A percentile compares a stretch with the other conserved stretches of the same genome.
phyloP scores from a whole-genome alignment of 805 yeast species.

The Starmerella etchellsii region DNA sequence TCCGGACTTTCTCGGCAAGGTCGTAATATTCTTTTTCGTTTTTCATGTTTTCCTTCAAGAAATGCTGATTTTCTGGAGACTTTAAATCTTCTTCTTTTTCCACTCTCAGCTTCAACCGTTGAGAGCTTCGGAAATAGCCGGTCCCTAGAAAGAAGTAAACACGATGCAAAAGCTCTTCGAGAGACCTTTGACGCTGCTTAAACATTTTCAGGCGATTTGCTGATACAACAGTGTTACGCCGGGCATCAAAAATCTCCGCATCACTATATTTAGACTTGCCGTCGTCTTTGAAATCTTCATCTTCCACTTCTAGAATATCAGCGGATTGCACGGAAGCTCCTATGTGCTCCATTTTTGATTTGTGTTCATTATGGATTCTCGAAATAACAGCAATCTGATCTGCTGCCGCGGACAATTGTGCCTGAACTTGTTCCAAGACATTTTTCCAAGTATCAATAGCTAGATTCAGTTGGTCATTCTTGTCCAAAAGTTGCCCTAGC shows the following conservation, averaged over 20 bases:
- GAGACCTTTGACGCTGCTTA: conserved; percentile 5
- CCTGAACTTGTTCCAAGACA: background rate
- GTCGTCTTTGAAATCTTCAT: background rate
- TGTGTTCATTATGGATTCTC: background rate
- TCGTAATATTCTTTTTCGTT: conserved; percentile 43
- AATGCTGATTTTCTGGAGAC: conserved; percentile 14
- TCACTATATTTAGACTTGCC: background rate
- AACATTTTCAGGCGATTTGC: conserved; percentile 13
- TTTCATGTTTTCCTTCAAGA: conserved; percentile 25
- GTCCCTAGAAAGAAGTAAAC: conserved; percentile 50
- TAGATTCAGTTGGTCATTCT: conserved; percentile 35
- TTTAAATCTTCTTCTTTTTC: conserved; percentile 10
- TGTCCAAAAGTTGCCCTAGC: conserved; percentile 60
- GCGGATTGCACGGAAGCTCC: background rate
- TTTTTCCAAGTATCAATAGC: conserved; percentile 39
- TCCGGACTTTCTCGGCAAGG: conserved; percentile 50
- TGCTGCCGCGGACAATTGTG: background rate
- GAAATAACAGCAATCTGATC: background rate
- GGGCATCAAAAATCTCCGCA: conserved; percentile 7
- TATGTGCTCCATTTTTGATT: background rate
- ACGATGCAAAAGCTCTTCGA: conserved; percentile 42
- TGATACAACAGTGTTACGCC: conserved; percentile 5
- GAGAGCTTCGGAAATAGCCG: conserved; percentile 27
- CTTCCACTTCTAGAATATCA: background rate
- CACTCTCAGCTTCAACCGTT: conserved; percentile 11